Evolutionary conservation across 306 rosid species (phyloP).

Genomic region (Cucurbita maxima): DNA sequence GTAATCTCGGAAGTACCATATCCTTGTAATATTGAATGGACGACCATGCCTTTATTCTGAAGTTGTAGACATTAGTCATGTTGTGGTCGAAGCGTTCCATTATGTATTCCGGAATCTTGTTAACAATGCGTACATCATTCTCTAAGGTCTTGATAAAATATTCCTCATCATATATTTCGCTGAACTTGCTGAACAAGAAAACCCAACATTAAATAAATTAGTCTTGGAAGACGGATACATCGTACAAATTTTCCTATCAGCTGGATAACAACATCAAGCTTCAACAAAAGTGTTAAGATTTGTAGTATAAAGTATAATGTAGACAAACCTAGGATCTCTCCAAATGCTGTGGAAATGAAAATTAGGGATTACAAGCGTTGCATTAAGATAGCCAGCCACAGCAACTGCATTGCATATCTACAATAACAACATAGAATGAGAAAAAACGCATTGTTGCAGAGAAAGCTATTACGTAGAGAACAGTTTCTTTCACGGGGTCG

Average conservation of each 20-base stretch:
- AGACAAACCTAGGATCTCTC: slow-evolving; percentile 93
- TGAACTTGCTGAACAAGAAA: slow-evolving; percentile 62
- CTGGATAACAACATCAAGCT: neutral
- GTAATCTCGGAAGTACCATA: slow-evolving; percentile 73
- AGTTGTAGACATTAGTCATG: slow-evolving; percentile 84
- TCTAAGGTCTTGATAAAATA: slow-evolving; percentile 49
- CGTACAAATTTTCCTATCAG: neutral
- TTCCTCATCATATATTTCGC: slow-evolving; percentile 78
- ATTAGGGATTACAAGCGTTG: slow-evolving; percentile 89
- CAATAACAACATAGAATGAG: slow-evolving; percentile 6
- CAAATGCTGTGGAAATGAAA: slow-evolving; percentile 97
- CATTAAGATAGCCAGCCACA: slow-evolving; percentile 94
- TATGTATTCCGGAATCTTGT: slow-evolving; percentile 65
- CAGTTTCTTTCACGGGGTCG: neutral
- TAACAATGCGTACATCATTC: slow-evolving; percentile 75
- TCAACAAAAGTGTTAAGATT: neutral
- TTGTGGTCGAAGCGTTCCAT: slow-evolving; percentile 96
- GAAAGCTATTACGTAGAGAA: neutral
- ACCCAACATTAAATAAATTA: slow-evolving; percentile 21
- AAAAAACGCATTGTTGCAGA: slow-evolving; percentile 9
- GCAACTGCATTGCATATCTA: slow-evolving; percentile 98
- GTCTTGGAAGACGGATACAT: neutral
- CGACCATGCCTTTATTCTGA: slow-evolving; percentile 94
- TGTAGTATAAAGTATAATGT: neutral
- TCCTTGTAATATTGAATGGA: slow-evolving; percentile 69